Conservation (phyloP, 352 stramenopile genomes). For the Lagenidium sp. region DNA sequence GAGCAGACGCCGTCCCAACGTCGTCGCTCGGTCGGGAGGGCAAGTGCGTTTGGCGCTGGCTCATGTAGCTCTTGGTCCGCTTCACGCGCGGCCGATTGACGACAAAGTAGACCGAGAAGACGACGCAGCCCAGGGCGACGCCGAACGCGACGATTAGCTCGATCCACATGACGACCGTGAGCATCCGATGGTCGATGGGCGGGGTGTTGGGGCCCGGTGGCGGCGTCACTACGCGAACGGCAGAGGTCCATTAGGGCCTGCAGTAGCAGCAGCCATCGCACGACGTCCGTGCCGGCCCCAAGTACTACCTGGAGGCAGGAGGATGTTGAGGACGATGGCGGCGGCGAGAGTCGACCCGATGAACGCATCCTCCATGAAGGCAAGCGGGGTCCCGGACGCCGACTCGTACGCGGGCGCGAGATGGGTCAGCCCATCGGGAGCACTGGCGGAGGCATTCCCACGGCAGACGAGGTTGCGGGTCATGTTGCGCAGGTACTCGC, state of each 20-base stretch:
- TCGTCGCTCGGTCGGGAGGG: not conserved
- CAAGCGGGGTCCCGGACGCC: constrained; percentile 17
- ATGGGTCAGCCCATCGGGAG: too few relatives aligned
- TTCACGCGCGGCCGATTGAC: constrained; percentile 61
- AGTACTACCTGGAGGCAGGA: constrained; percentile 49
- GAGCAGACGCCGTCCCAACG: not conserved
- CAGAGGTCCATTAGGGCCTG: not conserved
- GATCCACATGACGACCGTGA: constrained; percentile 82
- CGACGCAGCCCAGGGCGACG: constrained; percentile 71
- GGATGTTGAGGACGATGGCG: constrained; percentile 58
- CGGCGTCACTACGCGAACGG: constrained; percentile 24
- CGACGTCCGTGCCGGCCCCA: too few relatives aligned
- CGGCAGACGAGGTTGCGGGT: constrained; percentile 59
- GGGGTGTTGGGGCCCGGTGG: constrained; percentile 67
- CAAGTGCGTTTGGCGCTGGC: not conserved
- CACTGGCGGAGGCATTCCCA: constrained; percentile 7
- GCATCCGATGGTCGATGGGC: constrained; percentile 71
- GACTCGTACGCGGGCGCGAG: constrained; percentile 43
- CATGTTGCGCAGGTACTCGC: constrained; percentile 66
- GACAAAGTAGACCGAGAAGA: constrained; percentile 86
- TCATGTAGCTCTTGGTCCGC: not conserved
- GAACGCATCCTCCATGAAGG: constrained; percentile 40
- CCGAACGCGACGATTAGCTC: constrained; percentile 77
- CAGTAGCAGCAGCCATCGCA: too few relatives aligned
- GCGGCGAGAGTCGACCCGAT: constrained; percentile 50